phyloP scores from a whole-genome alignment of 495 filamentous ascomycete genomes.

The Aspergillus haitiensis region DNA sequence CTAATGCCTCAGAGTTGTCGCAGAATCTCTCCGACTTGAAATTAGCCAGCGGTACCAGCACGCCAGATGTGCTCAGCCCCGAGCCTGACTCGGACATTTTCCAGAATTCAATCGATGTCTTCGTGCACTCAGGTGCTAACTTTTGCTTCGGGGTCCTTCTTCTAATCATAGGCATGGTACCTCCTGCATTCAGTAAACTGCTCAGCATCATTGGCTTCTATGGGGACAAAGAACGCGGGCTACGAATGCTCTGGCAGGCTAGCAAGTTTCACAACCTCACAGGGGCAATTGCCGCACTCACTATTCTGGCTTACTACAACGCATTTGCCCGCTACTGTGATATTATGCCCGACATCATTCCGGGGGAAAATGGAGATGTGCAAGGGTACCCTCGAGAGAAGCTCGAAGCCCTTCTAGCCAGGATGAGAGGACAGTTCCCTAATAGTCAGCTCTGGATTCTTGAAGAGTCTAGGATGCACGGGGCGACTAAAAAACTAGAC shows the following conservation, averaged over 20 bases:
- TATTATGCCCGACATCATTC: constrained; percentile 64
- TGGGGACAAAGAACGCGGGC: constrained; percentile 81
- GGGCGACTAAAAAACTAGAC: constrained; percentile 65
- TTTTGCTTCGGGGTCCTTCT: constrained; percentile 88
- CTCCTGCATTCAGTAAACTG: constrained; percentile 80
- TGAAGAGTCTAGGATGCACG: constrained; percentile 82
- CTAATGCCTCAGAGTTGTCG: constrained; percentile 26
- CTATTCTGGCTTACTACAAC: constrained; percentile 84
- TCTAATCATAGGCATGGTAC: constrained; percentile 84
- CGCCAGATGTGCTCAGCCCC: constrained; percentile 40
- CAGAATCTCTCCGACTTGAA: constrained; percentile 37
- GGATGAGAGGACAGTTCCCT: constrained; percentile 77
- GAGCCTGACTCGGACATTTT: constrained; percentile 59
- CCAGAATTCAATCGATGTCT: constrained; percentile 72
- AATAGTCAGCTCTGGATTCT: constrained; percentile 83
- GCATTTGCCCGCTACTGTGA: constrained; percentile 81
- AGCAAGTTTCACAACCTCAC: constrained; percentile 86
- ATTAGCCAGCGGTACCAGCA: constrained; percentile 23
- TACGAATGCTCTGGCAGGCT: constrained; percentile 89
- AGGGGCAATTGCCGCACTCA: constrained; percentile 82
- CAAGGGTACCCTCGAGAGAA: constrained; percentile 72
- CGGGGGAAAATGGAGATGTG: constrained; percentile 53
- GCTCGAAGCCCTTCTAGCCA: constrained; percentile 64
- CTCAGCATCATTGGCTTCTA: constrained; percentile 88
- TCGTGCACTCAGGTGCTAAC: constrained; percentile 82